Evolutionary conservation across 768 basidiomycete species (phyloP), one percentile per base, ranked within the genome.

Genomic region (Hericium erinaceus): DNA sequence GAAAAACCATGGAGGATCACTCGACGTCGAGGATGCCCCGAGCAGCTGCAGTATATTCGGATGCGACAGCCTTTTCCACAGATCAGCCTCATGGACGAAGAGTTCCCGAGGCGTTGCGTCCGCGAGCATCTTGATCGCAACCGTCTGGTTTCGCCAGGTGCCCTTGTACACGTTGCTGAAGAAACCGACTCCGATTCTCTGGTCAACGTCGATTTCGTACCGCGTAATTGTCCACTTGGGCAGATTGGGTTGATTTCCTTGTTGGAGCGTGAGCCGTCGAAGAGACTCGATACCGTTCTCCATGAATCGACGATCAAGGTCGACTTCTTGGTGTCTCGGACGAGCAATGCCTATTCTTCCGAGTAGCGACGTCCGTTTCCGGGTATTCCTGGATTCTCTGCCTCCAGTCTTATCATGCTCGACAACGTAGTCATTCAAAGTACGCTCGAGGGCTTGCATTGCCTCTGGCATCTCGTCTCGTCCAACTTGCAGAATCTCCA

Each of bases 171-270:
- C 88, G 56, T 85, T 80, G 11, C 86, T 86, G 71, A 90, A 89
- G 70, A 80, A 84, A 0, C 90, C 89, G 18, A 81, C 64, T 3
- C 89, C 85, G 58, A 93, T 83, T 66, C 81, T 80, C 57, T 75
- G 72, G 39, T 84, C 84, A 2, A 82, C 78, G 55, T 86, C 84
- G 38, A 92, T 79, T 69, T 94, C 92, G 64, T 86, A 89, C 52
- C 81, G 81, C 51, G 88, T 90, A 62, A 90, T 89, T 2, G 88
- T 88, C 88, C 88, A 90, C 60, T 74, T 78, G 0, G 88, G 88
- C 26, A 89, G 64, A 9, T 46, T 24, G 10, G 44, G 44, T 60
- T 54, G 38, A 66, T 54, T 54, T 63, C 61, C 26, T 60, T 51
- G 48, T 57, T 57, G 28, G 65, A 68, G 61, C 81, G 44, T 84